Base-by-base conservation (phyloP, 2,329 filamentous ascomycete genomes). In the Dactylellina parvicollis region DNA sequence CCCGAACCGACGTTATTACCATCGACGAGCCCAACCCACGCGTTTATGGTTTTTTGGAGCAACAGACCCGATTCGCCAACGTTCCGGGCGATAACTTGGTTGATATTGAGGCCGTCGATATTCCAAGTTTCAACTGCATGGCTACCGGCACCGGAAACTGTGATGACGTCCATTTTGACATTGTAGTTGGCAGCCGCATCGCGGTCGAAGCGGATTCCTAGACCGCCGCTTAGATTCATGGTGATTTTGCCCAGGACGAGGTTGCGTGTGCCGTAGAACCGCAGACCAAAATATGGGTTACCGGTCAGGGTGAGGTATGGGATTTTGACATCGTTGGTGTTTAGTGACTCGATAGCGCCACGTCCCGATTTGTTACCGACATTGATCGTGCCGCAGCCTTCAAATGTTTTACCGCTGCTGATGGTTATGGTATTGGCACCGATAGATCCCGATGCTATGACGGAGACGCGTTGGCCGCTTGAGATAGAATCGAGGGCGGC, bases 71-170 rank as follows among this genome's bases (percentile, higher is more conserved):
- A 85, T 78, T 87, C 85, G 42, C 85, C 85, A 1, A 85, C 83
- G 69, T 87, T 80, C 7, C 80, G 80, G 0, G 85, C 86, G 34
- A 87, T 83, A 42, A 87, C 85, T 16, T 80, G 79, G 75, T 82
- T 81, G 76, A 87, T 84, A 0, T 78, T 80, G 1, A 87, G 81
- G 9, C 84, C 83, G 74, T 86, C 83, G 42, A 87, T 87, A 78
- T 87, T 87, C 84, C 85, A 87, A 0, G 84, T 85, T 79, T 87
- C 86, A 32, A 87, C 84, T 1, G 84, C 85, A 76, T 87, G 86
- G 76, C 83, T 85, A 4, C 83, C 80, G 5, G 85, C 84, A 2
- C 85, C 85, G 0, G 81, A 85, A 22, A 86, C 84, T 4, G 75
- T 82, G 75, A 87, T 83, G 30, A 79, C 80, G 59, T 82, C 85